Evolutionary conservation across 495 filamentous ascomycete genomes (phyloP), one percentile per base, ranked within the genome.

Genomic region (Achaetomiella virescens): DNA sequence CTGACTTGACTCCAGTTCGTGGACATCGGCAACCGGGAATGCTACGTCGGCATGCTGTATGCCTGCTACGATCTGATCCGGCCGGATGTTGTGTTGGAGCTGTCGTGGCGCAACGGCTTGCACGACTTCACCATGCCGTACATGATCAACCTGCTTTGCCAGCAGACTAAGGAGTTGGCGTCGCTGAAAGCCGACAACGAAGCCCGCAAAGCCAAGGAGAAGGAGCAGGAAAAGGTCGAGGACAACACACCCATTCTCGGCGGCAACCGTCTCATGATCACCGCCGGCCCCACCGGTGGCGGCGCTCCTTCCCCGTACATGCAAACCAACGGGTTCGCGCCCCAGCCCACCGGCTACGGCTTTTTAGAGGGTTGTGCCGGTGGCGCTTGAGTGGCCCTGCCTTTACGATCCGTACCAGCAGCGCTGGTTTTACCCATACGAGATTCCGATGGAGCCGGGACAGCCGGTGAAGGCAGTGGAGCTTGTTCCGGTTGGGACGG

Each of bases 121-220:
- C 84, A 86, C 59, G 95, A 99, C 78, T 97, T 95, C 76, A 95
- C 92, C 53, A 97, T 99, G 95, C 95, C 95, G 15, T 99, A 91
- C 78, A 95, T 99, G 90, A 97, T 99, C 80, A 97, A 97, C 77
- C 85, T 91, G 72, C 80, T 97, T 63, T 86, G 83, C 71, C 89
- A 95, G 70, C 91, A 97, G 71, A 89, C 90, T 48, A 83, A 85
- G 29, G 84, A 92, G 20, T 86, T 99, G 59, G 84, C 90, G 57
- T 72, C 73, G 53, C 81, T 99, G 33, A 92, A 92, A 80, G 90
- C 88, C 60, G 95, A 99, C 75, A 97, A 97, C 68, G 95, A 99
- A 69, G 91, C 95, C 68, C 89, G 95, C 65, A 99, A 97, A 79
- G 78, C 81, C 22, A 85, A 84, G 57, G 95, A 99, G 72, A 83